A percentile compares a stretch with the other conserved stretches of the same genome.
Evolutionary conservation across 2,329 filamentous ascomycete species (phyloP).

Genomic region (Aureobasidium leucospermi): DNA sequence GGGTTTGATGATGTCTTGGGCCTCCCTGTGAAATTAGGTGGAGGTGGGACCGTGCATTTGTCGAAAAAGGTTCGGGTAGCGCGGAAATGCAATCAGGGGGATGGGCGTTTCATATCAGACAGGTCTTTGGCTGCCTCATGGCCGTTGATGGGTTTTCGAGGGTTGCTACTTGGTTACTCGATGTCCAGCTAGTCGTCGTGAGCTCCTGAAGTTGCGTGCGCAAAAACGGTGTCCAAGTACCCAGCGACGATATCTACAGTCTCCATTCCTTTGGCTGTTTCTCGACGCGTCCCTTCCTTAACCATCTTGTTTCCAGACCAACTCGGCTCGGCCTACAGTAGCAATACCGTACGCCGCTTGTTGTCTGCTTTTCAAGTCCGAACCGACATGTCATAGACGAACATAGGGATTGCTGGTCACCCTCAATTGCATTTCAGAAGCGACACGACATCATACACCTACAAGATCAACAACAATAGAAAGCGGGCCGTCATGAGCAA

Average conservation of each 20-base stretch:
- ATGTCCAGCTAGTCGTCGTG: background rate
- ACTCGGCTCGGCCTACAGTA: background rate
- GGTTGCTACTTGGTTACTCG: slow-evolving; percentile 10
- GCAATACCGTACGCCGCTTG: slow-evolving; percentile 4
- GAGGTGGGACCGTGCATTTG: background rate
- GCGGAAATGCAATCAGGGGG: slow-evolving; percentile 9
- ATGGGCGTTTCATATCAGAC: slow-evolving; percentile 8
- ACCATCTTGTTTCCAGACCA: background rate
- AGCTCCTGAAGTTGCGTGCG: slow-evolving; percentile 5
- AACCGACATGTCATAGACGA: slow-evolving; percentile 12
- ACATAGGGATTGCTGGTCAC: slow-evolving; percentile 14
- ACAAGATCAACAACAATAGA: background rate
- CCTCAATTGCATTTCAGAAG: slow-evolving; percentile 5
- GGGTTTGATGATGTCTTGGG: background rate
- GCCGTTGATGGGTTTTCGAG: background rate
- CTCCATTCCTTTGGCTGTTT: slow-evolving; percentile 15
- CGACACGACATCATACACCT: background rate
- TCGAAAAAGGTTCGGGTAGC: slow-evolving; percentile 2
- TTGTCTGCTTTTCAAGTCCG: background rate
- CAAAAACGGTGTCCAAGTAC: background rate
- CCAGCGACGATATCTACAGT: slow-evolving; percentile 1
- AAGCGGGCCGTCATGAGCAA: background rate
- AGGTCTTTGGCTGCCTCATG: background rate
- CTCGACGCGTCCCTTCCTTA: slow-evolving; percentile 11
- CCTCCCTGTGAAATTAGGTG: background rate